Evolutionary conservation across 805 yeast genomes (phyloP).

Genomic region (Hanseniaspora taiwanica): DNA sequence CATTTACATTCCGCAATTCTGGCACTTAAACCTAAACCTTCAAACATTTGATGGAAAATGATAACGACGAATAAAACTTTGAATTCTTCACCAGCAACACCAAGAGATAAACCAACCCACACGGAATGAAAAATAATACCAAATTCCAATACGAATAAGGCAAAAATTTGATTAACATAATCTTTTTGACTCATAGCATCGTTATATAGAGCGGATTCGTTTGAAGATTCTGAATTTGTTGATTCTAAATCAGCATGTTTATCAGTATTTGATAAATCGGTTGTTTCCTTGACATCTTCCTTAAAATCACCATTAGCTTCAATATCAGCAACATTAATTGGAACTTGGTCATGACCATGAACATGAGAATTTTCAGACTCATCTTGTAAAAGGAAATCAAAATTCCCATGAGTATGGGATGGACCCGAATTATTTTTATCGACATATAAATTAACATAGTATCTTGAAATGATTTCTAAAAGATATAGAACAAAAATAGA

Average conservation of each 20-base stretch:
- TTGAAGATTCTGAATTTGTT: neutral
- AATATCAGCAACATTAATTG: neutral
- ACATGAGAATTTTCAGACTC: neutral
- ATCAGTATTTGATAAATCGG: neutral
- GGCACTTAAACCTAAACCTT: constrained; percentile 76
- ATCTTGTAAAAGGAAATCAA: constrained; percentile 1
- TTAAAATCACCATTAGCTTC: too few relatives aligned
- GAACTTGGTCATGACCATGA: neutral
- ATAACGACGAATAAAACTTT: constrained; percentile 55
- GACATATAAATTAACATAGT: constrained; percentile 25
- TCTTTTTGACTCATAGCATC: neutral
- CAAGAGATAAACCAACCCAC: constrained; percentile 65
- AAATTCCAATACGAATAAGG: constrained; percentile 53
- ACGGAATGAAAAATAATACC: constrained; percentile 78
- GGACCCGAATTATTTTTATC: constrained; percentile 25
- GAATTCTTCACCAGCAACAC: constrained; percentile 69
- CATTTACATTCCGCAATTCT: constrained; percentile 49
- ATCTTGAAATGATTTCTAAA: constrained; percentile 35
- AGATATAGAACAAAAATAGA: constrained; percentile 34
- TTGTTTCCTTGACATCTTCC: constrained; percentile 1
- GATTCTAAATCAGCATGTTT: neutral
- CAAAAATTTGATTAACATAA: constrained; percentile 21
- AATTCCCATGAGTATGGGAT: constrained; percentile 28
- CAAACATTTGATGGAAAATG: constrained; percentile 69
- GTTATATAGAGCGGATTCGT: neutral